Percentiles rank a stretch among this genome's conserved stretches.
Evolutionary conservation across 2,329 filamentous ascomycete species (phyloP).

Genomic region (Calonectria naviculata): DNA sequence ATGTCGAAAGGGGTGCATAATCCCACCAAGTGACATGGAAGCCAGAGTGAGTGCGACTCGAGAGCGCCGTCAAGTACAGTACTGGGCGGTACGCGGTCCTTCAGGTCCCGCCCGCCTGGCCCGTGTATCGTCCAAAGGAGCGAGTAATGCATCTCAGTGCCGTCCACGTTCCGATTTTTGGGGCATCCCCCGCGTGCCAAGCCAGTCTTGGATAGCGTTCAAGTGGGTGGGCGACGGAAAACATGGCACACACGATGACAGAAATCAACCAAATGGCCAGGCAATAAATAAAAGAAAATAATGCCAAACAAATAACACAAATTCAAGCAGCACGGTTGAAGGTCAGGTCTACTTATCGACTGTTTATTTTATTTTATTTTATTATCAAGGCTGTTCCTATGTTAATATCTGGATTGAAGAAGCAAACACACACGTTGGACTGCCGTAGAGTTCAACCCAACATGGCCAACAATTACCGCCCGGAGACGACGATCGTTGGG

Average conservation of each 20-base stretch:
- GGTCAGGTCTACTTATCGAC: no score
- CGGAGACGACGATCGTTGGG: neutral
- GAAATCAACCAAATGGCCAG: no score
- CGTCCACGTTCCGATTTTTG: slow-evolving; percentile 9
- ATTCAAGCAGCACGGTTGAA: no score
- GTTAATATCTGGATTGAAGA: no score
- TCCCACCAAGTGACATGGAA: slow-evolving; percentile 8
- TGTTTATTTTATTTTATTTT: no score
- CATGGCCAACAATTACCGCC: neutral
- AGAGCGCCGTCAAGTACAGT: neutral
- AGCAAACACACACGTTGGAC: neutral
- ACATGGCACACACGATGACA: no score
- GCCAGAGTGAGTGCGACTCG: neutral
- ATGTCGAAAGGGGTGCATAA: neutral
- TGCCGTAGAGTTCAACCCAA: neutral
- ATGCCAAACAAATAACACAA: no score
- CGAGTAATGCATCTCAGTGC: slow-evolving; percentile 18
- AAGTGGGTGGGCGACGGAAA: no score
- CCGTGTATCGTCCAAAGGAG: slow-evolving; percentile 2
- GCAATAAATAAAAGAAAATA: no score
- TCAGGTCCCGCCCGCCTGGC: neutral
- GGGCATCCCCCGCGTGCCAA: slow-evolving; percentile 14
- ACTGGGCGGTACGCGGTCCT: neutral
- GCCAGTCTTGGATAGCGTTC: slow-evolving; percentile 11
- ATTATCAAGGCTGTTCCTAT: no score